A percentile compares a stretch with the other conserved stretches of the same genome.
Evolutionary conservation across 495 filamentous ascomycete species (phyloP).

Genomic region (Cenococcum geophilum): DNA sequence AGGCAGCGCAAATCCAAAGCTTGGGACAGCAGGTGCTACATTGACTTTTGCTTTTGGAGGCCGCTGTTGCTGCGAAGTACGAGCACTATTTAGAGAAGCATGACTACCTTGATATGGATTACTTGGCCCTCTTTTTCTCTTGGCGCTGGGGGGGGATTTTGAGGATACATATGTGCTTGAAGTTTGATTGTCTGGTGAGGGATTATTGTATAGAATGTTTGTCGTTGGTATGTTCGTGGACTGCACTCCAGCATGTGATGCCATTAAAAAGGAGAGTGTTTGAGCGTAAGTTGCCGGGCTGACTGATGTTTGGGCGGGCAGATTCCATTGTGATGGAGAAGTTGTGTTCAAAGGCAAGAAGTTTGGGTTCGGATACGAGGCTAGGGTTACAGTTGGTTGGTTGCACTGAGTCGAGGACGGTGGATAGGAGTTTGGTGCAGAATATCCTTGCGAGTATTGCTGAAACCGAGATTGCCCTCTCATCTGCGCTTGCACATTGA

Average conservation of each 20-base stretch:
- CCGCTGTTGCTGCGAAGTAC: conserved; percentile 9
- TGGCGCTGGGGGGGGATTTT: neutral
- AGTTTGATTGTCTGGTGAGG: neutral
- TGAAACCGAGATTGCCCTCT: neutral
- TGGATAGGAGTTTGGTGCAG: conserved; percentile 1
- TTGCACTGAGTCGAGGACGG: neutral
- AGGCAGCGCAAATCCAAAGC: conserved; percentile 54
- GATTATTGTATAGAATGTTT: neutral
- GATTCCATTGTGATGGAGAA: neutral
- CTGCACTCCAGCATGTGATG: conserved; percentile 14
- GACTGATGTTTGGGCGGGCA: conserved; percentile 4
- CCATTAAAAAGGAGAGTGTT: conserved; percentile 17
- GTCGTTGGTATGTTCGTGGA: conserved; percentile 8
- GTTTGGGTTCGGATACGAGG: conserved; percentile 18
- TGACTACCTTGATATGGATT: neutral
- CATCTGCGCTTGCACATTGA: neutral
- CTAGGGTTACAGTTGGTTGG: neutral
- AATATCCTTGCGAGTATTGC: neutral
- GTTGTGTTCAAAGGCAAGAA: conserved; percentile 2
- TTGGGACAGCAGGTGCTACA: conserved; percentile 51
- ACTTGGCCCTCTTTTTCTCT: neutral
- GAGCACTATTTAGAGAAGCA: neutral
- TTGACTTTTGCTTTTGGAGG: conserved; percentile 36
- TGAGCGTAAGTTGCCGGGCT: conserved; percentile 15
- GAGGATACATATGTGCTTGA: neutral